Percentiles rank a stretch among this genome's conserved stretches.
Conservation (phyloP, 2,329 filamentous ascomycete species). For the Phaeosphaeriaceae sp. region DNA sequence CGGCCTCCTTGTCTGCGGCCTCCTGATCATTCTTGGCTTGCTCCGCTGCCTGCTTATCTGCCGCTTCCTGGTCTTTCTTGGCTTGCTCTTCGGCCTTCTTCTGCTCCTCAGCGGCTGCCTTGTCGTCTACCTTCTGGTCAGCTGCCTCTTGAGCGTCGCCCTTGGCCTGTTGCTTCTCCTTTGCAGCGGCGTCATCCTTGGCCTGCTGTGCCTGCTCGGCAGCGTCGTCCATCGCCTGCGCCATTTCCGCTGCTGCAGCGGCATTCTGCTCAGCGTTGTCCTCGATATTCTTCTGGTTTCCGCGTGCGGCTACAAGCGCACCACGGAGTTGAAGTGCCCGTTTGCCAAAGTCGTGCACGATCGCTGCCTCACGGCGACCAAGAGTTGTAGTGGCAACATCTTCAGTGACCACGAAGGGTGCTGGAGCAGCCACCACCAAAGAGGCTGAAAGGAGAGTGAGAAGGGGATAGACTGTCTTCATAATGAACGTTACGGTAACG, state of each 20-base stretch:
- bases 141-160: not conserved
- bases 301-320: constrained; percentile 30
- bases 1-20: constrained; percentile 5
- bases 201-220: constrained; percentile 5
- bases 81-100: constrained; percentile 5
- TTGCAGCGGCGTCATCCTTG: constrained; percentile 4
- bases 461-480: constrained; percentile 44
- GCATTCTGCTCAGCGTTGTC: constrained; percentile 12
- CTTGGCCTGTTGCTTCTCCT: not conserved
- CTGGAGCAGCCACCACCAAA: constrained; percentile 41
- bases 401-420: constrained; percentile 38
- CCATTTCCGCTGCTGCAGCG: constrained; percentile 8
- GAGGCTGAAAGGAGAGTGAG: constrained; percentile 44
- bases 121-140: not conserved
- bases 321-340: constrained; percentile 34
- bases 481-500: constrained; percentile 25
- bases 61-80: constrained; percentile 4
- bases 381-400: constrained; percentile 32
- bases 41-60: not conserved
- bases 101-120: constrained; percentile 2
- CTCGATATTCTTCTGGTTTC: constrained; percentile 13
- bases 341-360: constrained; percentile 34
- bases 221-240: constrained; percentile 4
- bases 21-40: constrained; percentile 1
- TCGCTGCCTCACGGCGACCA: constrained; percentile 24